Evolutionary conservation across 257 asterid genomes (phyloP).

Genomic region (Echium plantagineum): DNA sequence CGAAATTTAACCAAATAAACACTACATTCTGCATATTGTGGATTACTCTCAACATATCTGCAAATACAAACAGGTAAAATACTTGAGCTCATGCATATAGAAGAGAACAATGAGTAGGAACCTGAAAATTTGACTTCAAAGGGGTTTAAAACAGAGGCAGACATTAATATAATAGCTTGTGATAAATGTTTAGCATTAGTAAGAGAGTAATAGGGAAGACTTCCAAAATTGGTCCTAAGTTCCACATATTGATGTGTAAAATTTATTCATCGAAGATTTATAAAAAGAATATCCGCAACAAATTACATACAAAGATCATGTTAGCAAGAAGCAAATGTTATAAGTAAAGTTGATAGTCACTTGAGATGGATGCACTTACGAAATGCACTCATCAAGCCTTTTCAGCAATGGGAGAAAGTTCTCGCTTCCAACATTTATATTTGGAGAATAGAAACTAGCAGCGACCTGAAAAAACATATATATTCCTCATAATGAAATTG

Average conservation of each 20-base stretch:
- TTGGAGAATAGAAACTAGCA: conserved; percentile 82
- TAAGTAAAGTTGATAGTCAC: neutral
- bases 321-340: neutral
- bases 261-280: too few relatives aligned
- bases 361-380: conserved; percentile 43
- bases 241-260: too few relatives aligned
- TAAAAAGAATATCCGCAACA: too few relatives aligned
- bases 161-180: neutral
- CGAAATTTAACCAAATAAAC: conserved; percentile 96
- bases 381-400: conserved; percentile 88
- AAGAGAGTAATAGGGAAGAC: too few relatives aligned
- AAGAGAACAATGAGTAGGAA: neutral
- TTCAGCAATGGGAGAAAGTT: conserved; percentile 89
- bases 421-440: conserved; percentile 62
- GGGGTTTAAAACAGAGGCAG: neutral
- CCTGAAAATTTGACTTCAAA: neutral
- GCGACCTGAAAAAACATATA: conserved; percentile 60
- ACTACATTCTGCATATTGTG: conserved; percentile 96
- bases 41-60: conserved; percentile 94
- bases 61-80: conserved; percentile 13
- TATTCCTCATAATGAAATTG: conserved; percentile 15
- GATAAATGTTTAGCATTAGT: neutral
- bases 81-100: neutral
- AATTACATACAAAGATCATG: too few relatives aligned
- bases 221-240: neutral